Evolutionary conservation across 2,329 filamentous ascomycete genomes (phyloP).

Genomic region (Colletotrichum magnum): DNA sequence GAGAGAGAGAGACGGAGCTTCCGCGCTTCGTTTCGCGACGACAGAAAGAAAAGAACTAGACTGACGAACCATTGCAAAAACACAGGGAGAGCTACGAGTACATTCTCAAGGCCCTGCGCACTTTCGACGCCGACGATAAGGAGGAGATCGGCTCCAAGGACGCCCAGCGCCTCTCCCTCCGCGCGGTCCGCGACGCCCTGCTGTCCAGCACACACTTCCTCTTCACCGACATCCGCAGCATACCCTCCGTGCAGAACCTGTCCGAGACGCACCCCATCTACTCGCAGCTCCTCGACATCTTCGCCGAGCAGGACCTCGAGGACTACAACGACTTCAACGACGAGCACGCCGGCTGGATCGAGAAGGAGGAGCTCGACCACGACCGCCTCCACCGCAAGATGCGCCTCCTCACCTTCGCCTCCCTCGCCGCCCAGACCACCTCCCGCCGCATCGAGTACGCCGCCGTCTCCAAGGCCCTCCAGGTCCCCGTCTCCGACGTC

Average conservation of each 20-base stretch:
- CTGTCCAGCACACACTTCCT: conserved; percentile 71
- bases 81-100: conserved; percentile 75
- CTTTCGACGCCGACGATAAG: conserved; percentile 70
- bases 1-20: too few relatives aligned
- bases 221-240: conserved; percentile 85
- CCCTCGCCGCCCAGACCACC: conserved; percentile 85
- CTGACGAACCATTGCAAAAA: neutral
- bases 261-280: conserved; percentile 86
- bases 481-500: conserved; percentile 86
- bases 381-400: conserved; percentile 92
- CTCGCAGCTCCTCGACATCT: conserved; percentile 94
- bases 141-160: conserved; percentile 71
- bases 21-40: neutral
- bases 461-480: conserved; percentile 86
- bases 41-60: neutral
- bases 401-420: conserved; percentile 93
- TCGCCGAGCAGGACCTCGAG: conserved; percentile 93
- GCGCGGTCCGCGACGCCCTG: conserved; percentile 68
- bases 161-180: conserved; percentile 72
- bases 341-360: conserved; percentile 88
- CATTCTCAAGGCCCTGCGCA: conserved; percentile 72
- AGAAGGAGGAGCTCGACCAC: conserved; percentile 80
- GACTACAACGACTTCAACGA: conserved; percentile 97
- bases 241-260: conserved; percentile 88
- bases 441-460: conserved; percentile 91